Conservation (phyloP, 2,329 filamentous ascomycete species). For the Trichoderma sp. region DNA sequence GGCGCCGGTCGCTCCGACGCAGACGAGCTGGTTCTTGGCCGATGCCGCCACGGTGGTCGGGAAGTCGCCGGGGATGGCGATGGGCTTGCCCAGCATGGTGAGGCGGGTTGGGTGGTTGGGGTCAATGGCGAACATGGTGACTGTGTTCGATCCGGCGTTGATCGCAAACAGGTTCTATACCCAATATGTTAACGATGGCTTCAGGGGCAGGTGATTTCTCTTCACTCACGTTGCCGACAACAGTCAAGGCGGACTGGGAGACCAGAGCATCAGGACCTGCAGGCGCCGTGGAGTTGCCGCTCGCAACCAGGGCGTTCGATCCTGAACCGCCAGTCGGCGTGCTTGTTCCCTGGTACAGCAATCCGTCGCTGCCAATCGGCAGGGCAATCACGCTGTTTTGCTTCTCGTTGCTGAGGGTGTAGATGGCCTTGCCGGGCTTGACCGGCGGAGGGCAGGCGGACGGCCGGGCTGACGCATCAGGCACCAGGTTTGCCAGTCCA, state of each 20-base stretch:
- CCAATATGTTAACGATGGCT: neutral
- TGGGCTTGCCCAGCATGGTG: conserved; percentile 47
- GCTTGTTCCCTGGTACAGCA: conserved; percentile 46
- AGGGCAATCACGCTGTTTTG: conserved; percentile 54
- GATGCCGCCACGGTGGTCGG: conserved; percentile 56
- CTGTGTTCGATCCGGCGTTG: conserved; percentile 55
- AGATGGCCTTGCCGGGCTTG: conserved; percentile 49
- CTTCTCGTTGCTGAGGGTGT: conserved; percentile 58
- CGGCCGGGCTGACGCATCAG: conserved; percentile 11
- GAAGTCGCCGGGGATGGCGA: conserved; percentile 53
- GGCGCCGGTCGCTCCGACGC: conserved; percentile 50
- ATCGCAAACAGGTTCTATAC: conserved; percentile 55
- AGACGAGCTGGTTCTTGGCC: conserved; percentile 45
- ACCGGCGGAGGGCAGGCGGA: neutral
- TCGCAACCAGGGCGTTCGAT: conserved; percentile 44
- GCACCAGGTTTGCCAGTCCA: conserved; percentile 3
- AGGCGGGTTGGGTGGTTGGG: conserved; percentile 48
- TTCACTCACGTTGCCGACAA: conserved; percentile 52
- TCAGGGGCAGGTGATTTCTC: no score
- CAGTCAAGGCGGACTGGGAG: conserved; percentile 53
- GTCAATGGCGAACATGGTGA: conserved; percentile 53
- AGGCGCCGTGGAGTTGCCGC: conserved; percentile 40
- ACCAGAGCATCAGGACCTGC: conserved; percentile 54
- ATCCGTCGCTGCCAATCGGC: conserved; percentile 51
- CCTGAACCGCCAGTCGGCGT: conserved; percentile 54